Base-by-base conservation (phyloP, 352 stramenopile genomes). In the Sclerospora graminicola region DNA sequence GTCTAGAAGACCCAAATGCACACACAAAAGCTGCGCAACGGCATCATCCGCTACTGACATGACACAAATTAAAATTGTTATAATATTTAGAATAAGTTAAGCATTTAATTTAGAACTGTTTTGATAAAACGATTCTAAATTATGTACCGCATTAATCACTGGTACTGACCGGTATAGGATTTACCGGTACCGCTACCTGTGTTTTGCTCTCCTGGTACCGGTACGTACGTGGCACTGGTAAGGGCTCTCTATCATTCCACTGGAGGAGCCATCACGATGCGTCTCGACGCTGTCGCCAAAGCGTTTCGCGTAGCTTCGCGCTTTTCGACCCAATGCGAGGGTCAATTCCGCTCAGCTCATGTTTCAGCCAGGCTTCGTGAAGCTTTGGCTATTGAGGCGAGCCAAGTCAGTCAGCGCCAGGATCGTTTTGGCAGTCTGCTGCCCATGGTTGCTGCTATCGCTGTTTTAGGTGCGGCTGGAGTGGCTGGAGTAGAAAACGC, bases 21-120 rank as follows among this genome's bases (percentile, higher is more conserved):
- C 70, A 78, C 79, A 39, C 82, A 98, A 57, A 28, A 96, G 63
- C 65, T 89, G 52, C 62, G 69, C 51, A 26, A 77, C 58, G 32
- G 66, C 48, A 26, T 89, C 55, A 29, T 85, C 49, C 5, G 69
- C 57, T 15, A 41, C 51, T 23, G 41, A 26, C 41, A 51, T 55
- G 20, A 48, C n/a, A n/a, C n/a, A n/a, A n/a, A n/a, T n/a, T n/a
- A n/a, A n/a, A n/a, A n/a, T n/a, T n/a, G n/a, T n/a, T n/a, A n/a
- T n/a, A n/a, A n/a, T n/a, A n/a, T n/a, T n/a, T n/a, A 26, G 21
- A 26, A 26, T 26, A 26, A 26, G n/a, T n/a, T n/a, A n/a, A n/a
- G n/a, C n/a, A n/a, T n/a, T n/a, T n/a, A n/a, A n/a, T n/a, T n/a
- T n/a, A n/a, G n/a, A n/a, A n/a, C n/a, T n/a, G n/a, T n/a, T n/a